Evolutionary conservation across 164 flowering plant genomes (phyloP).

Genomic region (Platanus orientalis): DNA sequence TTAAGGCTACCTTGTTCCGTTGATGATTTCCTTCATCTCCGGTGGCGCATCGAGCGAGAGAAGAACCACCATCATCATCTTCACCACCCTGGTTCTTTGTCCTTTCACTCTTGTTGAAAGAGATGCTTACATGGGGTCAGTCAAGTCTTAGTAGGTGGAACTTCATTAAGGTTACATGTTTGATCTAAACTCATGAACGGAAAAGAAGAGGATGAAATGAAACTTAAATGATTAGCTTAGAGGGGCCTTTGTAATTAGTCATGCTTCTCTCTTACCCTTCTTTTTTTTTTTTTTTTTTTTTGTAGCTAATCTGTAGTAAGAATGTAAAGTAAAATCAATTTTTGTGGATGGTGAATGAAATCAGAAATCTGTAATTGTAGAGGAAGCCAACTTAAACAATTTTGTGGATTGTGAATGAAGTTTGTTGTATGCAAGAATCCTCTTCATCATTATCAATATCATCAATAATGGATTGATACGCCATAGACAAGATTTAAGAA

Average conservation of each 20-base stretch:
- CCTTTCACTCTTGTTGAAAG: conserved; percentile 23
- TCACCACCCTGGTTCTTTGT: conserved; percentile 22
- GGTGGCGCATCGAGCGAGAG: conserved; percentile 51
- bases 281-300: not conserved
- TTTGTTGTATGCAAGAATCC: no score
- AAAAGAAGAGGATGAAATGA: not conserved
- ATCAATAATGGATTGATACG: no score
- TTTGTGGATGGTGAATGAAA: no score
- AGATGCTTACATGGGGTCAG: not conserved
- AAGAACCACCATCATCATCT: conserved; percentile 16
- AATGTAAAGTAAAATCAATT: no score
- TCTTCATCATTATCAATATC: no score
- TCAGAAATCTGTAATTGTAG: not conserved
- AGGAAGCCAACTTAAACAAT: conserved; percentile 1
- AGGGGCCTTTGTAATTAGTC: not conserved
- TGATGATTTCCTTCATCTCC: conserved; percentile 54
- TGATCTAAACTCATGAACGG: no score
- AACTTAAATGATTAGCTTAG: no score
- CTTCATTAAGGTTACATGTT: no score
- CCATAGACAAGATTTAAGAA: no score
- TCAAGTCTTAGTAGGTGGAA: no score
- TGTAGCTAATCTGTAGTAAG: not conserved
- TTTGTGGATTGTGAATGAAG: conserved; percentile 8
- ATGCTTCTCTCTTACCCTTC: not conserved
- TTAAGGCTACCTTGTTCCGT: conserved; percentile 55